These are phyloP conservation scores for Mollisia scopiformis DNA, from an alignment of 2,329 filamentous ascomycete species.

Conservation along the genomic window DNA sequence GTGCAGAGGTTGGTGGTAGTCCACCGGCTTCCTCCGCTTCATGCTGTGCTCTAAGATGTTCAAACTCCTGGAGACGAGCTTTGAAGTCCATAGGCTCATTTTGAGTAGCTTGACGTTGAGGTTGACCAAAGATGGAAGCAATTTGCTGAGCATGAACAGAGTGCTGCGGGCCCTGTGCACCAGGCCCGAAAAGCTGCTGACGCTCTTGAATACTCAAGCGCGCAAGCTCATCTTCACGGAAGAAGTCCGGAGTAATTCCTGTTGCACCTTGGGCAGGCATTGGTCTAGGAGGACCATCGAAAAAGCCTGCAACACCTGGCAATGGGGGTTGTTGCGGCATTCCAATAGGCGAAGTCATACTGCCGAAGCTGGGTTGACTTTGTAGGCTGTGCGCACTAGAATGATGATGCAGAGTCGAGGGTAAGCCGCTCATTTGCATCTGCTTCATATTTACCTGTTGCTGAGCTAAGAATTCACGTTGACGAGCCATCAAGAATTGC, in stretches of 20 bases:
- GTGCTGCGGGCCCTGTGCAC: slow-evolving; percentile 24
- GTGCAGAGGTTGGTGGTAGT: neutral
- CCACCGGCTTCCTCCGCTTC: slow-evolving; percentile 53
- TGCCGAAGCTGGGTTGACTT: slow-evolving; percentile 95
- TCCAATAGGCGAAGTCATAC: slow-evolving; percentile 83
- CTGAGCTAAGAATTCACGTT: slow-evolving; percentile 89
- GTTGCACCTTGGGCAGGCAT: slow-evolving; percentile 43
- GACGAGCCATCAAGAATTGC: slow-evolving; percentile 93
- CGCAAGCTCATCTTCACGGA: slow-evolving; percentile 75
- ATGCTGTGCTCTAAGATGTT: slow-evolving; percentile 74
- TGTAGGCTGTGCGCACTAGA: slow-evolving; percentile 95
- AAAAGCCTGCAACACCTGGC: slow-evolving; percentile 63
- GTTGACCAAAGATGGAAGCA: slow-evolving; percentile 32
- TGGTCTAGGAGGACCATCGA: slow-evolving; percentile 58
- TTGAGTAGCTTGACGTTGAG: slow-evolving; percentile 55
- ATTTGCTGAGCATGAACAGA: slow-evolving; percentile 34
- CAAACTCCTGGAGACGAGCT: slow-evolving; percentile 77
- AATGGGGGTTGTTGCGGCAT: slow-evolving; percentile 55
- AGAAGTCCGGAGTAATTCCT: slow-evolving; percentile 52
- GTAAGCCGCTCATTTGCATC: slow-evolving; percentile 62
- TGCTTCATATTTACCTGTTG: slow-evolving; percentile 80
- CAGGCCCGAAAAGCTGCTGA: slow-evolving; percentile 28
- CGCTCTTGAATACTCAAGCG: slow-evolving; percentile 59
- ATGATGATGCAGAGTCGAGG: slow-evolving; percentile 77
- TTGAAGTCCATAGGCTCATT: slow-evolving; percentile 63